Conservation (phyloP, 2,329 filamentous ascomycete species). For the Whalleya microplaca region DNA sequence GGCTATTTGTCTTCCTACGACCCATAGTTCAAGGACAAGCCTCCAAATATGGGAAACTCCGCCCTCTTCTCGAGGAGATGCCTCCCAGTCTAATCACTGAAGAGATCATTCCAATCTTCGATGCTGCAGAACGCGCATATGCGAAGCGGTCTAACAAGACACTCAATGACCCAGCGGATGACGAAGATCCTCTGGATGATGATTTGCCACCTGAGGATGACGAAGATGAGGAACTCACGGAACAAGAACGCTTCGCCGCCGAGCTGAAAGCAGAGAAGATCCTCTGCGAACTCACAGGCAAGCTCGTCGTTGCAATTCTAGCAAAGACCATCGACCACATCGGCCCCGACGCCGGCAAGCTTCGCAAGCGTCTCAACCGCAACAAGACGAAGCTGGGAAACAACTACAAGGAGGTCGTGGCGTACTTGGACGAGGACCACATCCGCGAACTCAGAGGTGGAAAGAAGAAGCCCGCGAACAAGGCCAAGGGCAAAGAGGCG, state of each 20-base stretch:
- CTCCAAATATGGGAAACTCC: slow-evolving; percentile 57
- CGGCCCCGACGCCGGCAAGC: slow-evolving; percentile 62
- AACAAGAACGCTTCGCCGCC: slow-evolving; percentile 63
- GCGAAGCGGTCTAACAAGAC: slow-evolving; percentile 69
- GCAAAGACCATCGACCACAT: slow-evolving; percentile 73
- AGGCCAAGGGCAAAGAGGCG: slow-evolving; percentile 48
- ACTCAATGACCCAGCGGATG: slow-evolving; percentile 68
- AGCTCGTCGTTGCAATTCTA: slow-evolving; percentile 79
- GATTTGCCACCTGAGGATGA: slow-evolving; percentile 65
- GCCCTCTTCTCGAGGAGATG: slow-evolving; percentile 70
- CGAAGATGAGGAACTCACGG: slow-evolving; percentile 56
- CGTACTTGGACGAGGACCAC: slow-evolving; percentile 75
- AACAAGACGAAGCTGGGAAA: slow-evolving; percentile 81
- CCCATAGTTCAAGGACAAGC: slow-evolving; percentile 53
- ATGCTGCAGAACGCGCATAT: slow-evolving; percentile 74
- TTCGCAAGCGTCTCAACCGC: slow-evolving; percentile 72
- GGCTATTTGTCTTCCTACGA: slow-evolving; percentile 75
- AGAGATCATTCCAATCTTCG: slow-evolving; percentile 77
- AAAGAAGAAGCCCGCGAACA: slow-evolving; percentile 47
- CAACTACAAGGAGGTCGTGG: slow-evolving; percentile 84
- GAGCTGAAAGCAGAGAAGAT: slow-evolving; percentile 81
- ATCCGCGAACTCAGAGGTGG: slow-evolving; percentile 49
- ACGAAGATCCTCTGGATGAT: slow-evolving; percentile 73
- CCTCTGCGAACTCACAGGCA: slow-evolving; percentile 83
- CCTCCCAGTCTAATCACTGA: slow-evolving; percentile 61